These are phyloP conservation scores for Ogataea polymorpha DNA, from an alignment of 805 yeast genomes.

Conservation along the genomic window DNA sequence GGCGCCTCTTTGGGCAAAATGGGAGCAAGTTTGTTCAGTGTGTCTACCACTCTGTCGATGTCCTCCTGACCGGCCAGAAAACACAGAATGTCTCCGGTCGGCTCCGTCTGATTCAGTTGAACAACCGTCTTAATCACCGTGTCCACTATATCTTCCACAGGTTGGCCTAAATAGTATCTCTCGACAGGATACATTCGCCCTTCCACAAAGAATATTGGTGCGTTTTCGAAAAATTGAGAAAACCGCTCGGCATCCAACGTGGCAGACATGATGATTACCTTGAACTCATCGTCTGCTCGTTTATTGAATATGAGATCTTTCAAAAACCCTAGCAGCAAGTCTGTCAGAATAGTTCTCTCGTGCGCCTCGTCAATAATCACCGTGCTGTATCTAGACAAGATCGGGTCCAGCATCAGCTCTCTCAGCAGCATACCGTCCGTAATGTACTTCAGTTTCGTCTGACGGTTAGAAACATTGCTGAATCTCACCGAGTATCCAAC, in stretches of 20 bases:
- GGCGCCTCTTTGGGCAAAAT: conserved; percentile 75
- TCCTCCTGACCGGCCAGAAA: conserved; percentile 97
- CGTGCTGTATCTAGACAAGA: conserved; percentile 63
- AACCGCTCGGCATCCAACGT: conserved; percentile 90
- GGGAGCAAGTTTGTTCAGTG: conserved; percentile 59
- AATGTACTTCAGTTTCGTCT: conserved; percentile 75
- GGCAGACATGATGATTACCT: conserved; percentile 90
- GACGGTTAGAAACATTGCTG: conserved; percentile 57
- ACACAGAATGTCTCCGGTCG: conserved; percentile 85
- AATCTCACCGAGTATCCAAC: conserved; percentile 95
- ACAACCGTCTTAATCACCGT: conserved; percentile 68
- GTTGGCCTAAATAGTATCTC: conserved; percentile 57
- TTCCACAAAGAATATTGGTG: conserved; percentile 83
- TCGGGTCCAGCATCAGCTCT: conserved; percentile 77
- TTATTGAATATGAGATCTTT: conserved; percentile 55
- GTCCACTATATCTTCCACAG: conserved; percentile 83
- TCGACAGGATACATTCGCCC: conserved; percentile 89
- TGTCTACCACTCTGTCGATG: conserved; percentile 76
- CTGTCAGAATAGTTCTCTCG: conserved; percentile 91
- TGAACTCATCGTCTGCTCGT: conserved; percentile 48
- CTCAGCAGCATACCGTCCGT: conserved; percentile 98
- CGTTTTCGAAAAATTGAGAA: conserved; percentile 68
- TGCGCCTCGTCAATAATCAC: conserved; percentile 95
- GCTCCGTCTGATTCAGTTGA: conserved; percentile 77
- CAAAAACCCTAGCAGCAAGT: conserved; percentile 82